These are phyloP conservation scores for Bolboschoenoplectus hybrid DNA, from an alignment of 202 grass and related monocot genomes.

Conservation along the genomic window DNA sequence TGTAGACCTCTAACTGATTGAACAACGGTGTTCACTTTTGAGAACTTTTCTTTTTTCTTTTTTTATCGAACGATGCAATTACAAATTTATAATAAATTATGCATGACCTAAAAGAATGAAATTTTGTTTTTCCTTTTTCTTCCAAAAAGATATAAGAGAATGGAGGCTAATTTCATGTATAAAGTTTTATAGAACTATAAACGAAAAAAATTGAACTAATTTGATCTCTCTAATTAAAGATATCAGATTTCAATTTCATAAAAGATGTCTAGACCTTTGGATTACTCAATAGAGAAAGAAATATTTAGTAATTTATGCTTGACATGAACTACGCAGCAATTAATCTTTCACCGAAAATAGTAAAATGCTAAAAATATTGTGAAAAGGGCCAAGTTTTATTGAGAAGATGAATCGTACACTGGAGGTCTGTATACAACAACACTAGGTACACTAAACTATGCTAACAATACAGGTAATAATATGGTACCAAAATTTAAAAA, in stretches of 20 bases:
- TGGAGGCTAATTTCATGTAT: not conserved
- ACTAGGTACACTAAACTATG: conserved; percentile 36
- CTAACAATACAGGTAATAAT: conserved; percentile 12
- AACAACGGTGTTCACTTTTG: not conserved
- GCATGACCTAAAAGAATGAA: not conserved
- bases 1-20: not conserved
- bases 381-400: conserved; percentile 11
- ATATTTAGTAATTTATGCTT: conserved; percentile 8
- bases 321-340: not conserved
- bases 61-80: not conserved
- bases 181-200: not conserved
- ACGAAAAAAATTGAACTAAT: not conserved
- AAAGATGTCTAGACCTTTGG: not conserved
- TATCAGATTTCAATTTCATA: not conserved
- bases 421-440: conserved; percentile 32
- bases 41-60: not conserved
- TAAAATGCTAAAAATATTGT: not conserved
- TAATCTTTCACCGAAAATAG: not conserved
- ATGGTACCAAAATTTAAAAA: conserved; percentile 21
- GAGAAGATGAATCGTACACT: conserved; percentile 30
- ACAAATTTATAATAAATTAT: not conserved
- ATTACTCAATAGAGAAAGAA: not conserved
- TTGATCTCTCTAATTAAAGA: not conserved
- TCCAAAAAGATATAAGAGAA: not conserved
- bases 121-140: not conserved